Conservation (phyloP, 345 rosid species). For the Litchi chinensis region DNA sequence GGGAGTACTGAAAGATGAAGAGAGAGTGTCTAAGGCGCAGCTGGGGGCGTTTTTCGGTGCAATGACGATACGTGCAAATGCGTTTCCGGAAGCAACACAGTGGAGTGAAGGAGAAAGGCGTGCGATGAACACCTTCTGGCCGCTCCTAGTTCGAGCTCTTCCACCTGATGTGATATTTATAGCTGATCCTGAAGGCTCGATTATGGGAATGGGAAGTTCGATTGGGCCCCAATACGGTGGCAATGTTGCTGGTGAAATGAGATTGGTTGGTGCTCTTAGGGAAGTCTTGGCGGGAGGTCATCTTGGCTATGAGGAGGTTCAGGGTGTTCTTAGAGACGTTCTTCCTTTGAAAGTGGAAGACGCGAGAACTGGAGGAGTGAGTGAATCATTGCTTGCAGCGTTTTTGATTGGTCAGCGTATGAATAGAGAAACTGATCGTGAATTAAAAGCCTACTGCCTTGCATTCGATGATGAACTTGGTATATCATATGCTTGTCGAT, state of each 20-base stretch:
- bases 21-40: conserved; percentile 78
- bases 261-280: conserved; percentile 92
- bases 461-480: conserved; percentile 96
- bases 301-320: conserved; percentile 91
- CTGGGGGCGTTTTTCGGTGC: conserved; percentile 96
- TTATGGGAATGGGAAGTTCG: conserved; percentile 72
- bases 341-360: conserved; percentile 67
- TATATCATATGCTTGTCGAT: conserved; percentile 27
- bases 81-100: conserved; percentile 88
- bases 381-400: conserved; percentile 88
- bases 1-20: conserved; percentile 77
- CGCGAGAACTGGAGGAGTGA: conserved; percentile 53
- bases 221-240: conserved; percentile 84
- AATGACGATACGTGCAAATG: conserved; percentile 91
- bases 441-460: conserved; percentile 96
- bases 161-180: conserved; percentile 87
- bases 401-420: conserved; percentile 96
- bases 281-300: conserved; percentile 97
- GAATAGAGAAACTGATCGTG: conserved; percentile 95
- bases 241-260: conserved; percentile 71
- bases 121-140: conserved; percentile 82
- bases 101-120: conserved; percentile 94
- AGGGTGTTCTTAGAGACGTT: conserved; percentile 83
- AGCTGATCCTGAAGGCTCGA: conserved; percentile 95
- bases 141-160: conserved; percentile 60